These are phyloP conservation scores for Gelatoporia subvermispora DNA, from an alignment of 768 basidiomycete species.

Conservation along the genomic window DNA sequence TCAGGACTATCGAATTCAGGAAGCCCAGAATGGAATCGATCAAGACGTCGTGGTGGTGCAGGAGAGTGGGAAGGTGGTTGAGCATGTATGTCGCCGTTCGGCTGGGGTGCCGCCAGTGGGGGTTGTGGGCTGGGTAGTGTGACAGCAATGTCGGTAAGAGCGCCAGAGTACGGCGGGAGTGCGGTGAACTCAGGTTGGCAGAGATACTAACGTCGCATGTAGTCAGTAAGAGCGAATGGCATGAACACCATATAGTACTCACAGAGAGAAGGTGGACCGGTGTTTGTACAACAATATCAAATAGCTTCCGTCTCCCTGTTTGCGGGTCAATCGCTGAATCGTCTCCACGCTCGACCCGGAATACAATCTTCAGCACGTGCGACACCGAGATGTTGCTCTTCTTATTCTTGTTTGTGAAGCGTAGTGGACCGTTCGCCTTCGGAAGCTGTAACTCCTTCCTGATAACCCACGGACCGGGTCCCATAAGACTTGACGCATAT, in stretches of 20 bases:
- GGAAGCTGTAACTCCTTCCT: constrained; percentile 69
- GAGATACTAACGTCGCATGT: constrained; percentile 49
- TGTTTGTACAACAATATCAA: constrained; percentile 82
- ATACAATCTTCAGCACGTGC: constrained; percentile 76
- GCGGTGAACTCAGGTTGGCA: constrained; percentile 78
- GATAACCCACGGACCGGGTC: constrained; percentile 86
- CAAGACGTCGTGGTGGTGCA: constrained; percentile 1
- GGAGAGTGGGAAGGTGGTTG: constrained; percentile 4
- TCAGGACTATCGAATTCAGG: constrained; percentile 5
- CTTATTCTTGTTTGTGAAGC: constrained; percentile 77
- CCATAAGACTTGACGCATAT: constrained; percentile 56
- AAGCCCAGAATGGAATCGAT: constrained; percentile 4
- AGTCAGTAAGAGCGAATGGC: constrained; percentile 6
- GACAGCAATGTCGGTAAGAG: constrained; percentile 21
- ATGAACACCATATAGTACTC: constrained; percentile 26
- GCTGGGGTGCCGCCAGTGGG: constrained; percentile 2
- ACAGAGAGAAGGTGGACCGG: constrained; percentile 88
- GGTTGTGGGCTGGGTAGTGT: constrained; percentile 9
- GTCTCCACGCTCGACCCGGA: constrained; percentile 81
- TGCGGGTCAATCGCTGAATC: constrained; percentile 57
- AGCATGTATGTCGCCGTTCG: constrained; percentile 6
- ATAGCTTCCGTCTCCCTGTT: constrained; percentile 71
- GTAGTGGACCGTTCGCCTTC: constrained; percentile 41
- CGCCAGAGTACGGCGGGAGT: constrained; percentile 69
- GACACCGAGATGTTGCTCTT: constrained; percentile 68